Evolutionary conservation across 2,329 filamentous ascomycete genomes (phyloP).

Genomic region (Paraphoma chrysanthemicola): DNA sequence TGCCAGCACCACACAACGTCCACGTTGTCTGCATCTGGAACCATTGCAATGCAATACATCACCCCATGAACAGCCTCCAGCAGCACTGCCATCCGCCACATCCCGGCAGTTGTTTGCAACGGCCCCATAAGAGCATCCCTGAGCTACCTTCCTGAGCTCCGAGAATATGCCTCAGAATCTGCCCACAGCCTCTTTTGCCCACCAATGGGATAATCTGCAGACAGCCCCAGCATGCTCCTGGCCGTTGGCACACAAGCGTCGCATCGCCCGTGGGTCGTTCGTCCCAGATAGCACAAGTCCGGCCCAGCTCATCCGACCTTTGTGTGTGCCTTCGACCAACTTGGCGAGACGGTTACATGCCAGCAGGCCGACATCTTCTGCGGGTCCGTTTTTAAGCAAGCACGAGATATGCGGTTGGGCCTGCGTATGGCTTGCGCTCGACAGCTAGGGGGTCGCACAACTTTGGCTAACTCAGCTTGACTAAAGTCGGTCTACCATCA

Average conservation of each 20-base stretch:
- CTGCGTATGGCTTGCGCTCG: neutral
- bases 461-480: constrained; percentile 13
- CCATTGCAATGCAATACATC: too few relatives aligned
- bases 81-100: too few relatives aligned
- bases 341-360: constrained; percentile 19
- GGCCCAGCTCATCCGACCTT: neutral
- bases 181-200: constrained; percentile 29
- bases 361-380: neutral
- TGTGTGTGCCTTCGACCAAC: neutral
- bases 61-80: too few relatives aligned
- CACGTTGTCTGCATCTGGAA: too few relatives aligned
- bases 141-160: too few relatives aligned
- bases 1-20: too few relatives aligned
- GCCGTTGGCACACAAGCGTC: constrained; percentile 4
- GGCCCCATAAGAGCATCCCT: too few relatives aligned
- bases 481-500: constrained; percentile 22
- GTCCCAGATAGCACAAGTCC: neutral
- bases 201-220: constrained; percentile 9
- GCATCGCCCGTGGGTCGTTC: neutral
- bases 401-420: constrained; percentile 1
- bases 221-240: constrained; percentile 16
- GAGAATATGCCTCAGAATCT: neutral
- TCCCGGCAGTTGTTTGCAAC: too few relatives aligned
- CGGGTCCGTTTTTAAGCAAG: neutral
- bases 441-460: constrained; percentile 18